Base-by-base conservation (phyloP, 176 grass and related monocot species). In the Areca catechu region DNA sequence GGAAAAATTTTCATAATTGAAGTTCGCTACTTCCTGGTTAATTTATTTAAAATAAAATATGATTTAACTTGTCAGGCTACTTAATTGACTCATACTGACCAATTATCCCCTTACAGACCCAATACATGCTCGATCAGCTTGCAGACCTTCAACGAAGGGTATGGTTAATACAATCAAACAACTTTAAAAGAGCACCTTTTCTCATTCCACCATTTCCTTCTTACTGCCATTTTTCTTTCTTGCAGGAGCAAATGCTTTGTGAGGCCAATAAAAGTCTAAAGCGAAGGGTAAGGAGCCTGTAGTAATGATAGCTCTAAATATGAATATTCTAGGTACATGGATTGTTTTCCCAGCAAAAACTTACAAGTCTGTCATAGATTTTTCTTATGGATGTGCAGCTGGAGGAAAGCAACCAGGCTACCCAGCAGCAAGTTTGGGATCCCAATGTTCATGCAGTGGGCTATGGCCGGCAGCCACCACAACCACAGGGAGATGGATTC, bases 91-190 rank as follows among this genome's bases (percentile, higher is more conserved):
- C 30, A 10, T 34, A 34, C 30, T 34, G 30, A 34, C 30, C 30
- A 34, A 34, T 34, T 12, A 23, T 54, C 14, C 19, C 65, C 10
- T 51, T 71, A 58, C 83, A 98, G 93, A 98, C 87, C 5, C 82
- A 98, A 14, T 70, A 79, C 56, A 92, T 98, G 87, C 24, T 88
- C 48, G 81, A 80, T 69, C 79, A 92, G 22, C 87, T 98, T 65
- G 72, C 66, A 53, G 73, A 82, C 57, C 83, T 92, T 16, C 87
- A 98, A 61, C 79, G 86, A 53, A 82, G 56, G 73, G 93, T 88
- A 88, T 34, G 73, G 14, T 67, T 37, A 22, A 73, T 27, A 28
- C 6, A 73, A 34, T 34, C 30, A 34, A 34, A 34, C 30, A 34
- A 7, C 30, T 34, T n/a, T n/a, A n/a, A n/a, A n/a, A n/a, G n/a